Conservation (phyloP, 139 green algal genomes). For the Trebouxia sp. region DNA sequence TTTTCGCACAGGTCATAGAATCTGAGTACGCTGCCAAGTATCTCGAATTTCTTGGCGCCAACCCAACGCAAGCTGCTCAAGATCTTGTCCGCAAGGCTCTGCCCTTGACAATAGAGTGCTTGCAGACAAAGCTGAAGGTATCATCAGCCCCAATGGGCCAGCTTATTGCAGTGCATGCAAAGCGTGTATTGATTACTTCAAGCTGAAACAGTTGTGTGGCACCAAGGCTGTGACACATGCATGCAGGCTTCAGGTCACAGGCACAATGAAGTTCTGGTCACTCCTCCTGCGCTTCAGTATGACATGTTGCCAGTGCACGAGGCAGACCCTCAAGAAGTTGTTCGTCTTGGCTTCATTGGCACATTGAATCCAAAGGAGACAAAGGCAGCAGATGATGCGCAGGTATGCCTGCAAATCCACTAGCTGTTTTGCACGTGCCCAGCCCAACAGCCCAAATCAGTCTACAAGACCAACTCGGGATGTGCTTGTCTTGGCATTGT, state of each 20-base stretch:
- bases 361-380: not conserved
- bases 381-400: not conserved
- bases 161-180: too few species aligned
- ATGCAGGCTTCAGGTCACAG: conserved; percentile 14
- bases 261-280: not conserved
- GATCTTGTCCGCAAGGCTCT: conserved; percentile 24
- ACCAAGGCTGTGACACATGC: too few species aligned
- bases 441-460: too few species aligned
- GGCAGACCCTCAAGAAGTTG: conserved; percentile 1
- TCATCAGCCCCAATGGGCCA: too few species aligned
- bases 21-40: conserved; percentile 1
- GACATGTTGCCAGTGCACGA: conserved; percentile 1
- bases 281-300: not conserved
- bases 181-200: too few species aligned
- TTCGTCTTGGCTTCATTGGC: not conserved
- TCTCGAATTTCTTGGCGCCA: not conserved
- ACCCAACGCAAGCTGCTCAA: conserved; percentile 12
- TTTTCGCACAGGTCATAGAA: not conserved
- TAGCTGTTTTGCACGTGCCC: too few species aligned
- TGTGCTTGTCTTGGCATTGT: not conserved
- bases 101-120: conserved; percentile 1
- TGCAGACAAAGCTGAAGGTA: conserved; percentile 26
- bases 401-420: too few species aligned
- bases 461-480: too few species aligned
- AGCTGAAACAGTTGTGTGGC: too few species aligned